phyloP scores from a whole-genome alignment of 176 grass and related monocot species.

The Bolboschoenus planiculmis region DNA sequence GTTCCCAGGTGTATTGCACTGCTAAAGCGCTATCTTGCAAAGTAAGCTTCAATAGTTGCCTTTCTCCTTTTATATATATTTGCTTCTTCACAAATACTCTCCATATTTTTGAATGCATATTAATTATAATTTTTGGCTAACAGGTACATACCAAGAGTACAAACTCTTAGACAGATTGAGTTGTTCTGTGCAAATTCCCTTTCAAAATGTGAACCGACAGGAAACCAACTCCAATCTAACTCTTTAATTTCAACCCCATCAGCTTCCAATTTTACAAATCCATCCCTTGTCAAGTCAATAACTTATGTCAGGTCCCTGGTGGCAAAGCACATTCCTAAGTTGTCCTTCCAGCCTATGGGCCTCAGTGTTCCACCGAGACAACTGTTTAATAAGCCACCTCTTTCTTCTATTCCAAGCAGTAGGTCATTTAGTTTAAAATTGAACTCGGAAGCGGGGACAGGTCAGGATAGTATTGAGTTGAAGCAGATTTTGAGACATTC shows the following conservation, averaged over 20 bases:
- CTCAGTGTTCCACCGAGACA: conserved; percentile 29
- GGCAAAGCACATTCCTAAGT: conserved; percentile 76
- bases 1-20: conserved; percentile 81
- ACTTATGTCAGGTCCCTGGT: conserved; percentile 92
- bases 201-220: conserved; percentile 56
- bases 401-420: conserved; percentile 65
- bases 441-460: conserved; percentile 57
- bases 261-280: conserved; percentile 60
- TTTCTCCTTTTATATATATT: background rate
- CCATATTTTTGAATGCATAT: background rate
- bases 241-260: conserved; percentile 37
- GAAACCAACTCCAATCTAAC: conserved; percentile 44
- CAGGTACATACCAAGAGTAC: conserved; percentile 81
- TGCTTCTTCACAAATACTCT: background rate
- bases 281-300: conserved; percentile 88
- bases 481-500: conserved; percentile 45
- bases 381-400: conserved; percentile 50
- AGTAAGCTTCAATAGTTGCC: conserved; percentile 34
- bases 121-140: conserved; percentile 19
- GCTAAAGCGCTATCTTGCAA: conserved; percentile 89
- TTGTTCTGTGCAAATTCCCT: conserved; percentile 86
- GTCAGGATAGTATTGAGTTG: conserved; percentile 50
- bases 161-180: conserved; percentile 87
- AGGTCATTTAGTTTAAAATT: conserved; percentile 60
- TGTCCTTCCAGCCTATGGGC: conserved; percentile 68